Evolutionary conservation across 352 stramenopile species (phyloP).

Genomic region (Globisporangium mamillatum): DNA sequence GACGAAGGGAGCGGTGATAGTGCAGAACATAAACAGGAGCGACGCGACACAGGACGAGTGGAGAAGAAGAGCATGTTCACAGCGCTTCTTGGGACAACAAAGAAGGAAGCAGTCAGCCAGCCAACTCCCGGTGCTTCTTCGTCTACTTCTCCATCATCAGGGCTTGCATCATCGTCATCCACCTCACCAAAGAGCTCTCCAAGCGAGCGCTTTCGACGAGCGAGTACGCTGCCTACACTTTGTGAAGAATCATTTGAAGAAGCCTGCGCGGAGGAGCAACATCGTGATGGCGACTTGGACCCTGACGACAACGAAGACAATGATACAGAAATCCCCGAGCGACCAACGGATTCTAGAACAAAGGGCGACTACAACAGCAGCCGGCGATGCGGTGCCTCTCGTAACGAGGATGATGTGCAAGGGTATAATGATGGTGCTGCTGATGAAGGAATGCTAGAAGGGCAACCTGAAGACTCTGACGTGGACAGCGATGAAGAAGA

Average conservation of each 20-base stretch:
- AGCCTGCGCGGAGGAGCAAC: neutral
- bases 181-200: neutral
- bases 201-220: slow-evolving; percentile 10
- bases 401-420: neutral
- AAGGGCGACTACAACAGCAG: neutral
- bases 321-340: neutral
- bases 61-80: slow-evolving; percentile 16
- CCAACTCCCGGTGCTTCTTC: neutral
- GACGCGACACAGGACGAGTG: neutral
- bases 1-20: neutral
- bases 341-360: too few relatives aligned
- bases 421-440: neutral
- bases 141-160: neutral
- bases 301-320: neutral
- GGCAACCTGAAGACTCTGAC: neutral
- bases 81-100: slow-evolving; percentile 6
- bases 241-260: slow-evolving; percentile 12
- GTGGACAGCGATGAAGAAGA: neutral
- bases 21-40: neutral
- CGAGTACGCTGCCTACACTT: slow-evolving; percentile 9
- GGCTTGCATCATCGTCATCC: neutral
- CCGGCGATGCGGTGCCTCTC: neutral
- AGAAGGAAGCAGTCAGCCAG: neutral
- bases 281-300: neutral
- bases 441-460: neutral